Base-by-base conservation (phyloP, 2,329 filamentous ascomycete genomes). In the Monilinia fructigena region DNA sequence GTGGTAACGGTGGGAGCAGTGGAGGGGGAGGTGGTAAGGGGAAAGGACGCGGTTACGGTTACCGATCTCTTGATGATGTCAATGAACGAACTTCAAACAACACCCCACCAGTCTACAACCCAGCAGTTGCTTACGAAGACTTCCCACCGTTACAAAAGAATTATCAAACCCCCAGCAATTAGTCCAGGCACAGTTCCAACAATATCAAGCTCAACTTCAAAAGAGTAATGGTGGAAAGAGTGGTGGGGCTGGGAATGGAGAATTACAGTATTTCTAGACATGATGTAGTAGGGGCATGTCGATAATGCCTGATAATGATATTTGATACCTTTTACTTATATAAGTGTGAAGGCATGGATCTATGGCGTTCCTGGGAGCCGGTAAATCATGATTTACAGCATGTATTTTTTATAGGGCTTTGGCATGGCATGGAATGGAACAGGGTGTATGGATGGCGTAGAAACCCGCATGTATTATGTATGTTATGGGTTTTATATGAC, bases 21-120 rank as follows among this genome's bases (percentile, higher is more conserved):
- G 69, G 74, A 52, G 67, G 69, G 10, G 66, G 72, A 18, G 70
- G 75, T 14, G 62, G 78, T 53, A 73, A 70, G 23, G 78, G 80
- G 6, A 76, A 83, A 56, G 80, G 83, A 14, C 79, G 83, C 35
- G 79, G 80, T 66, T 80, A 82, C 68, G 79, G 81, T 55, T 91
- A 92, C 75, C 83, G 84, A 66, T 91, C 88, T 2, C 80, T 91
- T 2, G 89, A 91, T 74, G 89, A 92, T 71, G 81, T 87, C 38
- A 74, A 79, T 58, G 81, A 82, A 55, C 79, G 81, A 47, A 78
- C 78, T 40, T 80, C 79, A 12, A 79, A 78, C 56, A 76, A 77
- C 12, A 74, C 77, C 4, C 68, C 71, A 2, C 70, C 73, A 50
- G 65, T 65, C 8, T 76, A 76, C 68, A 73, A 74, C 47, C 71